Evolutionary conservation across 768 basidiomycete species (phyloP).

Genomic region (Coprinopsis sp.): DNA sequence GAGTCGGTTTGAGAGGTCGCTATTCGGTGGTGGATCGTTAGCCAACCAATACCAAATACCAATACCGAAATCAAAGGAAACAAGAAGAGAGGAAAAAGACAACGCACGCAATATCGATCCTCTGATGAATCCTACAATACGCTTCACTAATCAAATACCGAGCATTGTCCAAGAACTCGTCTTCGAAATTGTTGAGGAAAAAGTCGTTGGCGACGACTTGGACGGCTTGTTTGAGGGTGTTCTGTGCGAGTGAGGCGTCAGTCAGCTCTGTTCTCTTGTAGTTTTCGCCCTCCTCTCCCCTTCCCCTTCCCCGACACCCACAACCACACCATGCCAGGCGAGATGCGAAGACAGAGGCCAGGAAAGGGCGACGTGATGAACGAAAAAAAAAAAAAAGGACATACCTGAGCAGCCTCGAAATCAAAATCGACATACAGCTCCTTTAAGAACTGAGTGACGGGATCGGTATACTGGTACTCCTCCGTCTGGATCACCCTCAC

Average conservation of each 20-base stretch:
- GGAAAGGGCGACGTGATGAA: no score
- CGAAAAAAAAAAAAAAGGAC: no score
- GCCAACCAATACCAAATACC: no score
- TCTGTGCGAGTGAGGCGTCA: no score
- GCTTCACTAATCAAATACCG: slow-evolving; percentile 95
- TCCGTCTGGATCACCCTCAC: slow-evolving; percentile 93
- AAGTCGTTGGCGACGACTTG: slow-evolving; percentile 88
- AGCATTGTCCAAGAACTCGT: slow-evolving; percentile 96
- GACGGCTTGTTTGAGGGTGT: no score
- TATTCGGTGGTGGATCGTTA: no score
- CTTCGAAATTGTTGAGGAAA: slow-evolving; percentile 86
- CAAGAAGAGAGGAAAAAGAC: not conserved
- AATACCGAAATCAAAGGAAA: not conserved
- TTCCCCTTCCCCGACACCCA: no score
- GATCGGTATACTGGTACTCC: slow-evolving; percentile 94
- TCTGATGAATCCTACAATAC: slow-evolving; percentile 95
- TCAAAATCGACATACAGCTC: slow-evolving; percentile 95
- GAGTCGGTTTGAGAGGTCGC: slow-evolving; percentile 88
- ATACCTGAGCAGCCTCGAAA: slow-evolving; percentile 93
- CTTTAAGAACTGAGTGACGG: slow-evolving; percentile 88
- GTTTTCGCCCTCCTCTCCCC: no score
- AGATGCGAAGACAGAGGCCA: no score
- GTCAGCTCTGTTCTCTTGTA: no score
- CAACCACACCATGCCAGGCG: no score
- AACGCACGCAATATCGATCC: slow-evolving; percentile 76